A percentile compares a stretch with the other conserved stretches of the same genome.
Conservation (phyloP, 2,329 filamentous ascomycete species). For the Aspergillus felis region DNA sequence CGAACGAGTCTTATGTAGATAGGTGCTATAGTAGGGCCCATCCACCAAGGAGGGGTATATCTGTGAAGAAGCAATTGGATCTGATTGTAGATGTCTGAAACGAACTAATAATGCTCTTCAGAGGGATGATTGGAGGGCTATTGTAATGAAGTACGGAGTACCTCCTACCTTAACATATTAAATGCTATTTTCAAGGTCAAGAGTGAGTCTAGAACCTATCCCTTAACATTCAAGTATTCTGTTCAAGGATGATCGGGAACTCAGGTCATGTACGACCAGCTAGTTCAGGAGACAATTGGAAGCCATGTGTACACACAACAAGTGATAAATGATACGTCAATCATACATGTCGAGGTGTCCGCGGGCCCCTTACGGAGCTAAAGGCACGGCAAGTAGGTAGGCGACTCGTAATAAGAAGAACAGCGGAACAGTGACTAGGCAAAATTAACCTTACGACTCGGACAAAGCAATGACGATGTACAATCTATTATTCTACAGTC, state of each 20-base stretch:
- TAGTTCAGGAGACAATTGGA: background rate
- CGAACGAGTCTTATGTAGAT: background rate
- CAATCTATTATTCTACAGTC: background rate
- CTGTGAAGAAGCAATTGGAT: background rate
- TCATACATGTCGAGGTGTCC: background rate
- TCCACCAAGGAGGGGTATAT: background rate
- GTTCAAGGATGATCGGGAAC: background rate
- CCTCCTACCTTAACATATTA: background rate
- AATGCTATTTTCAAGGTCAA: background rate
- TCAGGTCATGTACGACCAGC: background rate
- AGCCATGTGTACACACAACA: background rate
- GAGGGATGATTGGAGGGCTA: background rate
- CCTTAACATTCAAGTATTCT: background rate
- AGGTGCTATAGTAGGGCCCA: background rate
- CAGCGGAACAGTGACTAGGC: background rate
- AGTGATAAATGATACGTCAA: background rate
- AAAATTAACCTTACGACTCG: no score
- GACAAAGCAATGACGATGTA: no score
- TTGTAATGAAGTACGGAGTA: background rate
- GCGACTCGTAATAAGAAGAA: background rate
- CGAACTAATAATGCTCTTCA: background rate
- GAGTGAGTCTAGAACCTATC: background rate
- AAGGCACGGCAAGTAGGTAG: background rate
- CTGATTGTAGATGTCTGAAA: background rate
- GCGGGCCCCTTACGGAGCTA: background rate